Evolutionary conservation across 176 grass and related monocot species (phyloP).

Genomic region (Bolboschoenus planiculmis): DNA sequence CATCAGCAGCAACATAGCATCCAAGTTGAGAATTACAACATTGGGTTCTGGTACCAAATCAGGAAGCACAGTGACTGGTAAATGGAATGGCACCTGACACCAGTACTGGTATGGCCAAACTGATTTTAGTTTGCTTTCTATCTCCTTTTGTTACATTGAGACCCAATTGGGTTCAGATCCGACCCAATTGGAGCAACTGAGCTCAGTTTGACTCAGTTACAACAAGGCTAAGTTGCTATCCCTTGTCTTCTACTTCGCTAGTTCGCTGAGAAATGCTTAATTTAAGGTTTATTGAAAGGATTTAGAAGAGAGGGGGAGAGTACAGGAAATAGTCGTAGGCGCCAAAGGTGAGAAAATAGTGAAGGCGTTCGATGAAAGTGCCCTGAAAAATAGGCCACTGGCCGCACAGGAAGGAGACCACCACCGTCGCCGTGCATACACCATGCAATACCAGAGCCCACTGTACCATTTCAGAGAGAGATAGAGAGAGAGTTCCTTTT

Average conservation of each 20-base stretch:
- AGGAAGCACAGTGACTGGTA: background rate
- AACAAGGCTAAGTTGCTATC: background rate
- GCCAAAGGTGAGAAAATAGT: constrained; percentile 83
- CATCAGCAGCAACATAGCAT: background rate
- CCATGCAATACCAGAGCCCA: constrained; percentile 87
- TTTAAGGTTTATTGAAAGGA: background rate
- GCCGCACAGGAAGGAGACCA: constrained; percentile 89
- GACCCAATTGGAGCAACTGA: background rate
- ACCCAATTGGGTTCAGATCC: background rate
- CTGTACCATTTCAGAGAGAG: constrained; percentile 28
- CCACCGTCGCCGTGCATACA: constrained; percentile 64
- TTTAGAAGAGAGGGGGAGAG: background rate
- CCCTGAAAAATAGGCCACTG: constrained; percentile 99
- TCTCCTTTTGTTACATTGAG: background rate
- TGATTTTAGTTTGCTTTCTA: background rate
- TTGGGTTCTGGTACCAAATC: background rate
- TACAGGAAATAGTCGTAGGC: constrained; percentile 93
- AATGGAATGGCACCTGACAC: background rate
- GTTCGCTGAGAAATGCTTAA: background rate
- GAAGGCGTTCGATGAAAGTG: constrained; percentile 83
- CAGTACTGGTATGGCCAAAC: background rate
- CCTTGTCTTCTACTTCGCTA: background rate
- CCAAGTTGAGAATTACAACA: background rate
- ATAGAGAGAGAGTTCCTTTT: background rate
- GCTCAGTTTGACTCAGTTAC: background rate